phyloP scores from a whole-genome alignment of 306 rosid genomes.

The Lathyrus aphaca region DNA sequence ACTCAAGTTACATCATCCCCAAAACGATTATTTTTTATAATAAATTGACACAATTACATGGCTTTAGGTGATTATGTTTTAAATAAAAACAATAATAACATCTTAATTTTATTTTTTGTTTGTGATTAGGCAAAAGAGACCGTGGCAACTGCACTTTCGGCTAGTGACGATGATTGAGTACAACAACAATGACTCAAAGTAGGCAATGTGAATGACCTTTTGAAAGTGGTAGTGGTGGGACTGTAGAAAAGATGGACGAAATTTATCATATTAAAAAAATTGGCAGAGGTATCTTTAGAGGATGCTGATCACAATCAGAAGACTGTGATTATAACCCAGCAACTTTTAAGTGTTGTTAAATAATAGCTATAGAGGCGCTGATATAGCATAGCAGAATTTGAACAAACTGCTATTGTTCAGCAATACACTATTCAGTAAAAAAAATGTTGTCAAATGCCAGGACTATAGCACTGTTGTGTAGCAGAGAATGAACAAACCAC shows the following conservation, averaged over 20 bases:
- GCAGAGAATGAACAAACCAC: too few species aligned
- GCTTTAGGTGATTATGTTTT: not conserved
- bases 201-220: not conserved
- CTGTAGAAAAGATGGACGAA: not conserved
- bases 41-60: conserved; percentile 5
- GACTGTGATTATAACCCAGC: not conserved
- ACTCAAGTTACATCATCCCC: conserved; percentile 37
- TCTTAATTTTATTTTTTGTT: conserved; percentile 11
- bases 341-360: conserved; percentile 2
- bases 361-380: too few species aligned
- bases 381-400: too few species aligned
- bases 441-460: too few species aligned
- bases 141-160: not conserved
- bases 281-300: not conserved
- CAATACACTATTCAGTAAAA: too few species aligned
- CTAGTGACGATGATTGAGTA: not conserved
- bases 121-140: not conserved
- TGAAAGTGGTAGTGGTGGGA: conserved; percentile 1
- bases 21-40: conserved; percentile 24
- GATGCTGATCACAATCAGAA: conserved; percentile 26
- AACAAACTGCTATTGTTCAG: too few species aligned
- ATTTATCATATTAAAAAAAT: conserved; percentile 2
- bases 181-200: not conserved
- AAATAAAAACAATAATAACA: conserved; percentile 12
- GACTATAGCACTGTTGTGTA: too few species aligned